Percentiles rank a stretch among this genome's conserved stretches.
Evolutionary conservation across 306 rosid genomes (phyloP).

Genomic region (Quercus cerris): DNA sequence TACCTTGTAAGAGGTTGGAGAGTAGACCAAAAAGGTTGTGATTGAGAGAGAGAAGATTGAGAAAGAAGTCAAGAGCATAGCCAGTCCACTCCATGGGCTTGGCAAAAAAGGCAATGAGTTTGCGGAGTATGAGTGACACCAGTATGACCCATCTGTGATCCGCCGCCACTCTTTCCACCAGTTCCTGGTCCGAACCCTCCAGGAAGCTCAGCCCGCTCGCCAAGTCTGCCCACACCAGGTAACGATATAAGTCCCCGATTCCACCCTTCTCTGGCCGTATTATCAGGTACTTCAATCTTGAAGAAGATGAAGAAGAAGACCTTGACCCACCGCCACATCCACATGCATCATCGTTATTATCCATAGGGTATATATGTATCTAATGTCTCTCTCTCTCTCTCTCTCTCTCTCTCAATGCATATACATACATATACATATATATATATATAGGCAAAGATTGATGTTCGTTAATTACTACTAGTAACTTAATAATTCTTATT

Average conservation of each 20-base stretch:
- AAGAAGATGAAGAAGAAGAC: constrained; percentile 1
- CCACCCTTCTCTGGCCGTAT: constrained; percentile 61
- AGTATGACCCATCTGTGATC: constrained; percentile 54
- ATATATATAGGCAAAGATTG: too few relatives aligned
- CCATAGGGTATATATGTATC: too few relatives aligned
- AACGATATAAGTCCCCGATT: constrained; percentile 37
- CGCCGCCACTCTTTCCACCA: constrained; percentile 13
- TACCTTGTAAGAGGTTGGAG: constrained; percentile 49
- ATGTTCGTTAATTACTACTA: too few relatives aligned
- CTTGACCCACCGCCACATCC: neutral
- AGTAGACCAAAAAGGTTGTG: constrained; percentile 45
- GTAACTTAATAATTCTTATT: too few relatives aligned
- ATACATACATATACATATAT: too few relatives aligned
- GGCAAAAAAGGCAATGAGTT: constrained; percentile 42
- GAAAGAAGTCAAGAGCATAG: constrained; percentile 50
- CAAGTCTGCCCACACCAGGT: constrained; percentile 24
- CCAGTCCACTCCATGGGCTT: constrained; percentile 70
- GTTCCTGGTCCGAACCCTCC: constrained; percentile 36
- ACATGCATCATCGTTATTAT: neutral
- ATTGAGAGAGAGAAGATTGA: constrained; percentile 66
- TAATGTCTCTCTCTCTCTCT: too few relatives aligned
- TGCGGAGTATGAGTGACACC: constrained; percentile 53
- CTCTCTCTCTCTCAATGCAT: too few relatives aligned
- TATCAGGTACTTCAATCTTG: constrained; percentile 33
- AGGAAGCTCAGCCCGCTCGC: constrained; percentile 34